Evolutionary conservation across 1,284 basidiomycete species (phyloP).

Genomic region (Neotropicomus parvogracilis): DNA sequence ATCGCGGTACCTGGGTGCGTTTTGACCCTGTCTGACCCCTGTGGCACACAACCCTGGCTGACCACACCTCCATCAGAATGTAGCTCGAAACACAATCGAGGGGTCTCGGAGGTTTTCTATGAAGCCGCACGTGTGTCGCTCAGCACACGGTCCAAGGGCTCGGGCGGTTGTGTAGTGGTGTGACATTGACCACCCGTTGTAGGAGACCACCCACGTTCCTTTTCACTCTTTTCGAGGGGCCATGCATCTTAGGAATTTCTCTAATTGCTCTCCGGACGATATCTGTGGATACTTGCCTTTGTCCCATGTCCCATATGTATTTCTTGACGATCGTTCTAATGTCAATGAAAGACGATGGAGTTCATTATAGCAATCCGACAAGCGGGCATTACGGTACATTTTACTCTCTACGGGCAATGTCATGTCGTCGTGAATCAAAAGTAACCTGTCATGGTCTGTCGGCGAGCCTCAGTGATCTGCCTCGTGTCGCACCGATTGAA

Average conservation of each 20-base stretch:
- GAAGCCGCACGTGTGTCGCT: constrained; percentile 85
- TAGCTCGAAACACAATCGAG: constrained; percentile 93
- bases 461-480: constrained; percentile 11
- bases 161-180: constrained; percentile 54
- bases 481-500: background rate
- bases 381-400: constrained; percentile 28
- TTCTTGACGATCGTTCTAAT: constrained; percentile 13
- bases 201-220: background rate
- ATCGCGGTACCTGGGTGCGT: constrained; percentile 83
- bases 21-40: background rate
- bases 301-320: constrained; percentile 11
- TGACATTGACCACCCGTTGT: constrained; percentile 33
- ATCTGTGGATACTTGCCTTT: background rate
- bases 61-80: constrained; percentile 60
- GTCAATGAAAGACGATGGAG: constrained; percentile 1
- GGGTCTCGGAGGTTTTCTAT: constrained; percentile 88
- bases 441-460: constrained; percentile 34
- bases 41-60: background rate
- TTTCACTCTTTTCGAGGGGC: constrained; percentile 3
- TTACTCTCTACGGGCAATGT: constrained; percentile 7
- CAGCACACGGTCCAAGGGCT: constrained; percentile 66
- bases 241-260: constrained; percentile 19
- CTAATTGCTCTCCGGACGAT: constrained; percentile 27
- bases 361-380: constrained; percentile 29
- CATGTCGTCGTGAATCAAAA: constrained; percentile 14